Evolutionary conservation across 768 basidiomycete genomes (phyloP), one percentile per base, ranked within the genome.

Genomic region (Paxillus ammoniavirescens): DNA sequence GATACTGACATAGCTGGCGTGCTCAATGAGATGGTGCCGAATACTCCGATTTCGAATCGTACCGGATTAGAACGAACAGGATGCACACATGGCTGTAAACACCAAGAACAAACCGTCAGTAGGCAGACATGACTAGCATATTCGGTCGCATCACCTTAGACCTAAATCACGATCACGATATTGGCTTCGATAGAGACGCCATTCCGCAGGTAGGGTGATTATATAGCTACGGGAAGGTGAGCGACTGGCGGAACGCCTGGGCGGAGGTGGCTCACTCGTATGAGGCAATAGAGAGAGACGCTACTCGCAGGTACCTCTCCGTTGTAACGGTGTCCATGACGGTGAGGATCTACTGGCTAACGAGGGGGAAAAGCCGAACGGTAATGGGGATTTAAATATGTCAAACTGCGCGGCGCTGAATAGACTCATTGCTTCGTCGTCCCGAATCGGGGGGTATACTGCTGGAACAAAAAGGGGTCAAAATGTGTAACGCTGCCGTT

Each of bases 1-100:
- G 28, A 83, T 71, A 63, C 81, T 84, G 40, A 64, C 40, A 66
- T 69, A 69, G 33, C 68, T 72, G 47, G 15, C 17, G 23, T 26
- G 41, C 5, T 15, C n/a, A 13, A 17, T 59, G 17, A 61, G 61
- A 58, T 31, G 30, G 30, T 5, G 17, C 30, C 43, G 8, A 9
- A 4, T 7, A 23, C 9, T 10, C 1, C 1, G 5, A 6, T 12
- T 28, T 33, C 10, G 17, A 17, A 18, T 47, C 65, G 5, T 8
- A 62, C 69, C 68, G 68, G 59, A 69, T 69, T 57, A 72, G 70
- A 30, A 72, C 7, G 33, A 69, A 72, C 50, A 69, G 58, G 61
- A 66, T 13, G 59, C 70, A 69, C 9, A 62, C 64, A 57, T 70
- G 56, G 37, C 68, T 69, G 26, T 10, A 5, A 17, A 36, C 2